These are phyloP conservation scores for Corylus americana DNA, from an alignment of 306 rosid species.

Conservation along the genomic window DNA sequence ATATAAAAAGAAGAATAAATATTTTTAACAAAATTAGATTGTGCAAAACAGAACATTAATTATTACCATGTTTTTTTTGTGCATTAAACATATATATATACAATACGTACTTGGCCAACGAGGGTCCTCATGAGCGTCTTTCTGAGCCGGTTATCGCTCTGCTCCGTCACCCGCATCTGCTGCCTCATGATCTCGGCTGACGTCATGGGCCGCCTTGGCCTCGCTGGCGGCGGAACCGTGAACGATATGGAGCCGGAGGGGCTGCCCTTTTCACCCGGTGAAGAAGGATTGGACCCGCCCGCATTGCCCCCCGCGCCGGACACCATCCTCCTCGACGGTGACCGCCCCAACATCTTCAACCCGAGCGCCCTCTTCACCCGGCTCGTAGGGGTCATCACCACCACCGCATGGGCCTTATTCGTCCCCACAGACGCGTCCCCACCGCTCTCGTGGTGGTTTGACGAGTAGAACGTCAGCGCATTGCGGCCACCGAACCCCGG, in stretches of 20 bases:
- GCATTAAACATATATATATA: too few species aligned
- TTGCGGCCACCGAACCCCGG: constrained; percentile 80
- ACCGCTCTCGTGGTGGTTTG: constrained; percentile 20
- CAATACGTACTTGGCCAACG: constrained; percentile 81
- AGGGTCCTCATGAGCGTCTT: constrained; percentile 84
- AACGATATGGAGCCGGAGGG: constrained; percentile 11
- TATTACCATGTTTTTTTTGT: too few species aligned
- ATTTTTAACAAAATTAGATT: too few species aligned
- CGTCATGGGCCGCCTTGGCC: constrained; percentile 92
- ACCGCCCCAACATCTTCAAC: constrained; percentile 78
- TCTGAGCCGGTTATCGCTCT: constrained; percentile 73
- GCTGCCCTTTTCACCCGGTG: constrained; percentile 34
- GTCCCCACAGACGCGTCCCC: constrained; percentile 21
- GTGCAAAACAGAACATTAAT: too few species aligned
- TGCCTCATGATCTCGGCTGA: constrained; percentile 99
- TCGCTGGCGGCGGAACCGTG: constrained; percentile 28
- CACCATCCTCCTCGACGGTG: constrained; percentile 84
- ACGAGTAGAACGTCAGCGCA: constrained; percentile 49
- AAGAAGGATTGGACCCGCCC: constrained; percentile 46
- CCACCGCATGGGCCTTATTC: constrained; percentile 45
- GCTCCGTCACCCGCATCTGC: constrained; percentile 90
- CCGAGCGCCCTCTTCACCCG: constrained; percentile 77
- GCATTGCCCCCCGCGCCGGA: constrained; percentile 26
- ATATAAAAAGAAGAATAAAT: background rate
- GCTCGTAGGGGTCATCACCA: constrained; percentile 74